Percentiles rank a stretch among this genome's conserved stretches.
Conservation (phyloP, 306 rosid species). For the Ammopiptanthus mongolicus region DNA sequence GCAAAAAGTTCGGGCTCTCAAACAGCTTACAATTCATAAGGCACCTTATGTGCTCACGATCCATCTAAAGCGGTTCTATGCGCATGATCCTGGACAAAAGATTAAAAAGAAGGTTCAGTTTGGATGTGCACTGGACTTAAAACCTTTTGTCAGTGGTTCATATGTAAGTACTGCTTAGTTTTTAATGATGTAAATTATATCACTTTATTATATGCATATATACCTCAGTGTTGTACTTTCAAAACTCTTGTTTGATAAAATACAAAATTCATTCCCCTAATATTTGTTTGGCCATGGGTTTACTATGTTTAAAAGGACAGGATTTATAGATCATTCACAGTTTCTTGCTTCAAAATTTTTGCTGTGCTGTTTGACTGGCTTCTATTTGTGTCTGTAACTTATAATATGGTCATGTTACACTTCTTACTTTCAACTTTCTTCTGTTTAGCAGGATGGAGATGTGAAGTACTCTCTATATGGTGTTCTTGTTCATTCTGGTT, state of each 20-base stretch:
- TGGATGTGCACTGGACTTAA: constrained; percentile 62
- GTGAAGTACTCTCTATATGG: constrained; percentile 91
- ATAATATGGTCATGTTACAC: neutral
- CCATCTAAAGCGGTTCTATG: constrained; percentile 83
- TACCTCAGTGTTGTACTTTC: neutral
- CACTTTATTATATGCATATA: neutral
- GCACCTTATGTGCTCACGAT: constrained; percentile 85
- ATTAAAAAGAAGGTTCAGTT: constrained; percentile 80
- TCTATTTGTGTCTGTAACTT: neutral
- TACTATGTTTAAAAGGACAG: neutral
- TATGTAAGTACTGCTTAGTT: constrained; percentile 38
- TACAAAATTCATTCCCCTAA: neutral
- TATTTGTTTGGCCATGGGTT: neutral
- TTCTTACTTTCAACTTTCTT: constrained; percentile 6
- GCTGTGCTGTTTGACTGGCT: neutral
- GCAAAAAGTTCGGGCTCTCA: constrained; percentile 85
- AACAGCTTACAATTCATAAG: constrained; percentile 85
- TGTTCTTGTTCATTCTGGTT: constrained; percentile 87
- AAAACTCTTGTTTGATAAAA: neutral
- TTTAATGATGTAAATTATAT: neutral
- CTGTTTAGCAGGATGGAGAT: constrained; percentile 57
- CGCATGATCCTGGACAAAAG: constrained; percentile 69
- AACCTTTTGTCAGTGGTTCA: constrained; percentile 85
- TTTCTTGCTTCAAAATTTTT: neutral
- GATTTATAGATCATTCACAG: neutral